Percentiles rank a stretch among this genome's conserved stretches.
Evolutionary conservation across 805 yeast species (phyloP).

Genomic region (Starmerella stigmatis): DNA sequence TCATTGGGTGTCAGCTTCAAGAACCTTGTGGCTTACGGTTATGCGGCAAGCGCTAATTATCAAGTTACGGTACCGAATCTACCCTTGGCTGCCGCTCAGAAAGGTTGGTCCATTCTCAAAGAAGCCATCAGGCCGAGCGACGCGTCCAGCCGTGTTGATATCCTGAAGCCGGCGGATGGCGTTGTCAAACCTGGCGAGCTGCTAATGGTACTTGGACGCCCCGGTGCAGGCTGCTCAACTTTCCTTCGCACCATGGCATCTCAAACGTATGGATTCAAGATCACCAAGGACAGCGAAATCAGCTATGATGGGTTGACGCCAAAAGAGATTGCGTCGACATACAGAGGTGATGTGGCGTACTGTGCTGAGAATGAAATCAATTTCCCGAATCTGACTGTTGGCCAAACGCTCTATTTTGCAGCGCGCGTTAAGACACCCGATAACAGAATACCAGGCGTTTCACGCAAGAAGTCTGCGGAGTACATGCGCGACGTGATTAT

Average conservation of each 20-base stretch:
- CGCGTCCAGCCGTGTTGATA: constrained; percentile 15
- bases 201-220: constrained; percentile 59
- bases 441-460: constrained; percentile 38
- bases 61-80: constrained; percentile 49
- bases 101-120: constrained; percentile 19
- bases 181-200: constrained; percentile 54
- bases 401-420: constrained; percentile 62
- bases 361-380: constrained; percentile 49
- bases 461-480: constrained; percentile 40
- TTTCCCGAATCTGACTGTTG: constrained; percentile 66
- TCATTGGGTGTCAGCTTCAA: constrained; percentile 54
- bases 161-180: constrained; percentile 29
- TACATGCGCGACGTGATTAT: constrained; percentile 40
- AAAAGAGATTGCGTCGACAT: constrained; percentile 47
- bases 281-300: constrained; percentile 43
- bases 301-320: constrained; percentile 24
- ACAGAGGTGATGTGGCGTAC: constrained; percentile 41
- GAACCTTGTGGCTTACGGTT: constrained; percentile 54
- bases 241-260: constrained; percentile 55
- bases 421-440: constrained; percentile 58
- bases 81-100: constrained; percentile 26
- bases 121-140: not conserved
- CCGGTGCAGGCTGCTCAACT: constrained; percentile 75
- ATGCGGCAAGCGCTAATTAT: constrained; percentile 49
- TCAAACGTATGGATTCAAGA: constrained; percentile 39